Conservation (phyloP, 306 rosid species). For the Nissolia schottii region DNA sequence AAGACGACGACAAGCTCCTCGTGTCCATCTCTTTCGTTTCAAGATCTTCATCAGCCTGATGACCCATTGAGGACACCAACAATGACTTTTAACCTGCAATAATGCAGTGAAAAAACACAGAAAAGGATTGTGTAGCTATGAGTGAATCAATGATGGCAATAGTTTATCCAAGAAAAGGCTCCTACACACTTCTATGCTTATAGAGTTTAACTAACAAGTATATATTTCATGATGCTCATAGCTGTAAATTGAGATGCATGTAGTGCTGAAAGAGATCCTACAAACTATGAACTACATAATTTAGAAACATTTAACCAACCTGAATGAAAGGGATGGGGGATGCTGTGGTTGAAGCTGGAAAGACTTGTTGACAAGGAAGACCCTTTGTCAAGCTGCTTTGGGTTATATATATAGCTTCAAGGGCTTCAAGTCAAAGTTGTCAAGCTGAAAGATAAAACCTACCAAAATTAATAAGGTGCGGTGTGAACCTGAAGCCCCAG, state of each 20-base stretch:
- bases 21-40: slow-evolving; percentile 51
- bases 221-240: not conserved
- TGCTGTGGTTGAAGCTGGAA: slow-evolving; percentile 8
- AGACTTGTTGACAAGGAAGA: slow-evolving; percentile 26
- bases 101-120: not conserved
- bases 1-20: slow-evolving; percentile 46
- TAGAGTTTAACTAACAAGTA: not conserved
- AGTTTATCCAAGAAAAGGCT: not conserved
- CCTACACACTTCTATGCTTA: not conserved
- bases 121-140: not conserved
- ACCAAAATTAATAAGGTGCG: not conserved
- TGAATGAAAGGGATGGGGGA: slow-evolving; percentile 20
- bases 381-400: slow-evolving; percentile 23
- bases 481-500: slow-evolving; percentile 25
- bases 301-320: slow-evolving; percentile 32
- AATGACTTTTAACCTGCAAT: slow-evolving; percentile 31
- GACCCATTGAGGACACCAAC: slow-evolving; percentile 39
- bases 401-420: slow-evolving; percentile 42
- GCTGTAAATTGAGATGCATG: not conserved
- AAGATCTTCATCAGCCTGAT: slow-evolving; percentile 35
- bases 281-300: slow-evolving; percentile 7
- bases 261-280: not conserved
- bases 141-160: not conserved
- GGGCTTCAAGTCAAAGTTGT: slow-evolving; percentile 55
- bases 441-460: slow-evolving; percentile 35